Evolutionary conservation across 2,329 filamentous ascomycete species (phyloP).

Genomic region (Cordyceps pruinosa): DNA sequence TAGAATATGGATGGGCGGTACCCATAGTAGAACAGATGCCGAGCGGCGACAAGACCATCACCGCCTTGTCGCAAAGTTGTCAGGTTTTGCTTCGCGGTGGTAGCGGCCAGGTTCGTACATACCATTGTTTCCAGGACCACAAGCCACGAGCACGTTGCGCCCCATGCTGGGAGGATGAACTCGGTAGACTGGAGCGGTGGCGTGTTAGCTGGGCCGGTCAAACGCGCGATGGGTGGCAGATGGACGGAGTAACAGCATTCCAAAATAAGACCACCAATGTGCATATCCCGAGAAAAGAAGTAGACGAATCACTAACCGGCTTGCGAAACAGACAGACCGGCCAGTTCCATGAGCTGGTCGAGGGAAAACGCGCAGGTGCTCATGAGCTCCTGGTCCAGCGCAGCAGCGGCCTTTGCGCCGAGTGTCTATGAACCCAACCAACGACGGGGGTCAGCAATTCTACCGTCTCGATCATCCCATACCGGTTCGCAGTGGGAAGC

Average conservation of each 20-base stretch:
- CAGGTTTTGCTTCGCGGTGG: background rate
- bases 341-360: constrained; percentile 95
- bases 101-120: constrained; percentile 15
- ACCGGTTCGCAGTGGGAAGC: background rate
- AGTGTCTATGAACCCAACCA: constrained; percentile 59
- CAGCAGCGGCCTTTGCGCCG: constrained; percentile 77
- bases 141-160: constrained; percentile 74
- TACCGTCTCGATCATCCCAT: background rate
- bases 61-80: constrained; percentile 55
- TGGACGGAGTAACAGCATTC: background rate
- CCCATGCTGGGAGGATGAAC: constrained; percentile 71
- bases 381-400: constrained; percentile 93
- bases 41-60: constrained; percentile 88
- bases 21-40: constrained; percentile 86
- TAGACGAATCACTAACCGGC: constrained; percentile 57
- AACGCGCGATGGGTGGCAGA: background rate
- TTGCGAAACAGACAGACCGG: constrained; percentile 87
- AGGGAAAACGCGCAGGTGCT: constrained; percentile 79
- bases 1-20: constrained; percentile 88
- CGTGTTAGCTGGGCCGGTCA: background rate
- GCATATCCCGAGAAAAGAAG: background rate
- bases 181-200: constrained; percentile 58
- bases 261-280: background rate
- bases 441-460: background rate
- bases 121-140: constrained; percentile 75